Evolutionary conservation across 2,329 filamentous ascomycete genomes (phyloP).

Genomic region (Fusarium buxicola): DNA sequence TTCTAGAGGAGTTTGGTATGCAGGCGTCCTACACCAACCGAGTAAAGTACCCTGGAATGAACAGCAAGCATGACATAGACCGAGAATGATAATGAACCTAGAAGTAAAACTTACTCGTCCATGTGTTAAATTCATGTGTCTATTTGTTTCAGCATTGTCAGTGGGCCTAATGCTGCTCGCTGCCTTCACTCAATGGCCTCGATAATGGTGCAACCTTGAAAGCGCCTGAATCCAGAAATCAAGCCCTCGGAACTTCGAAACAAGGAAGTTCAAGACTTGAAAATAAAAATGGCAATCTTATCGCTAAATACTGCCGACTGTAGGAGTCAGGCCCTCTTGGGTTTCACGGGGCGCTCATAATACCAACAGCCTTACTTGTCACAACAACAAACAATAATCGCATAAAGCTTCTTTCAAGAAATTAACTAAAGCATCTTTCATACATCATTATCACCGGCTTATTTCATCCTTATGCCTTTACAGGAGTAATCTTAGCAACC

Average conservation of each 20-base stretch:
- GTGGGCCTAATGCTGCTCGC: background rate
- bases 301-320: too few relatives aligned
- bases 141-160: background rate
- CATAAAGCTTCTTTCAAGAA: background rate
- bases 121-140: background rate
- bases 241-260: too few relatives aligned
- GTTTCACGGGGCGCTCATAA: too few relatives aligned
- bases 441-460: conserved; percentile 34
- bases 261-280: too few relatives aligned
- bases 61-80: conserved; percentile 31
- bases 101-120: background rate
- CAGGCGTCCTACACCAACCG: background rate
- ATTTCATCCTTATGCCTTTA: conserved; percentile 23
- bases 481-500: conserved; percentile 36
- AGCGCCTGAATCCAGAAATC: too few relatives aligned
- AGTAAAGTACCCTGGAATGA: conserved; percentile 12
- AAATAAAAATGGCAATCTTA: too few relatives aligned
- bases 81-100: conserved; percentile 28
- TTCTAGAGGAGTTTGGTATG: conserved; percentile 15
- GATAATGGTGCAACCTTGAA: too few relatives aligned
- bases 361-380: too few relatives aligned
- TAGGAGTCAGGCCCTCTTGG: too few relatives aligned
- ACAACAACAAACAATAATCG: too few relatives aligned
- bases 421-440: conserved; percentile 26
- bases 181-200: too few relatives aligned